Conservation (phyloP, 2,329 filamentous ascomycete genomes). For the Sporothrix globosa region DNA sequence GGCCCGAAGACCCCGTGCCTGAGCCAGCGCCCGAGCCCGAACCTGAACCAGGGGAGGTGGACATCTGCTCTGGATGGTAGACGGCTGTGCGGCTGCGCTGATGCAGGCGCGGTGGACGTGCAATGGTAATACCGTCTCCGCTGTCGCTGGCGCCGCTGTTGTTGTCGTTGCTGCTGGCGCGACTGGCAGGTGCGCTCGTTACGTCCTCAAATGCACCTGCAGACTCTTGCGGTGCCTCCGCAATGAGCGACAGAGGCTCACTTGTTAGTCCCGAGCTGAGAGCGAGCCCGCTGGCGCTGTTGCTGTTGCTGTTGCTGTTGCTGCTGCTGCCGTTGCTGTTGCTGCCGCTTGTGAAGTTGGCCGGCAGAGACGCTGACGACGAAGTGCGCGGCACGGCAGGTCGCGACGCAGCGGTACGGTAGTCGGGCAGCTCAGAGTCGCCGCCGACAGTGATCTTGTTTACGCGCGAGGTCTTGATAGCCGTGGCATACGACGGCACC, state of each 20-base stretch:
- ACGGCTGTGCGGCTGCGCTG: constrained; percentile 2
- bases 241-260: constrained; percentile 41
- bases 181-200: constrained; percentile 6
- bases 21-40: no score
- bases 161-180: constrained; percentile 14
- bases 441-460: constrained; percentile 55
- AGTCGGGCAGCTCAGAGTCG: constrained; percentile 62
- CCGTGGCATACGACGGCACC: constrained; percentile 77
- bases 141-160: background rate
- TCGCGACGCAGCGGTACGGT: constrained; percentile 57
- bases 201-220: background rate
- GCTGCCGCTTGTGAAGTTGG: background rate
- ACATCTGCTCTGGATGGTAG: constrained; percentile 1
- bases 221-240: constrained; percentile 38
- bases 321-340: constrained; percentile 2
- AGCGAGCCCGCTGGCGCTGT: background rate
- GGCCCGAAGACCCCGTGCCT: background rate
- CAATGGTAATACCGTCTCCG: background rate
- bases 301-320: background rate
- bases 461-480: constrained; percentile 64
- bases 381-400: constrained; percentile 54
- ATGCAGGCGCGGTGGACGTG: constrained; percentile 23
- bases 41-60: background rate
- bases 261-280: constrained; percentile 1
- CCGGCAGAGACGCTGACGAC: background rate